Base-by-base conservation (phyloP, 1,284 basidiomycete species). In the Porodaedalea pini region DNA sequence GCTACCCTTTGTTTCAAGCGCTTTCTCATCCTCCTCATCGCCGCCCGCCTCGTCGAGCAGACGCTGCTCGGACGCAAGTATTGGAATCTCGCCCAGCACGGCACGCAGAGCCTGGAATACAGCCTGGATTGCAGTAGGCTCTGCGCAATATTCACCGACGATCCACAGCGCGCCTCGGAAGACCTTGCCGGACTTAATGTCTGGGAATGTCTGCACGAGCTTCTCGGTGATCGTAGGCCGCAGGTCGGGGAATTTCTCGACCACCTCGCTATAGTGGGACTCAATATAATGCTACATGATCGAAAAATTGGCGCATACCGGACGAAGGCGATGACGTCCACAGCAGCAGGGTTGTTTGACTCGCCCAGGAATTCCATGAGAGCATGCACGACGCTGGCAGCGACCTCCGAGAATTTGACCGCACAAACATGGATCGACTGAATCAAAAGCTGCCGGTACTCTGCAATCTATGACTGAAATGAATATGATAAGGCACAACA, bases 311-410 rank as follows among this genome's bases (percentile, higher is more conserved):
- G n/a, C 8, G 69, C 78, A 32, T 64, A 86, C 83, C 93, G 86
- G 54, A 98, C 94, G 69, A 98, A 98, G 1, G 94, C 82, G 57
- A 98, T 94, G 47, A 98, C 96, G 67, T 98, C 96, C 41, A 98
- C 82, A 0, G 96, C 94, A 7, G 92, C 93, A 1, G 94, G 90
- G 75, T 97, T 98, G 75, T 88, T 95, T 4, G 92, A 88, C 74
- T 99, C 96, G 29, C 94, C 93, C 37, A 99, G 82, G 84, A 99
- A 99, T 68, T 98, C 94, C 93, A 99, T 97, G 54, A 99, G 80
- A 2, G 95, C 95, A 65, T 96, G 92, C 0, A 99, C 94, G 48
- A 99, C 96, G 64, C 90, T 94, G 3, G 92, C 91, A 2, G 96
- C 96, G 13, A 99, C 92, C 71, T 99, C 96, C n/a, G 93, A 94